Conservation (phyloP, 805 yeast genomes). For the Ogataea haglerorum region DNA sequence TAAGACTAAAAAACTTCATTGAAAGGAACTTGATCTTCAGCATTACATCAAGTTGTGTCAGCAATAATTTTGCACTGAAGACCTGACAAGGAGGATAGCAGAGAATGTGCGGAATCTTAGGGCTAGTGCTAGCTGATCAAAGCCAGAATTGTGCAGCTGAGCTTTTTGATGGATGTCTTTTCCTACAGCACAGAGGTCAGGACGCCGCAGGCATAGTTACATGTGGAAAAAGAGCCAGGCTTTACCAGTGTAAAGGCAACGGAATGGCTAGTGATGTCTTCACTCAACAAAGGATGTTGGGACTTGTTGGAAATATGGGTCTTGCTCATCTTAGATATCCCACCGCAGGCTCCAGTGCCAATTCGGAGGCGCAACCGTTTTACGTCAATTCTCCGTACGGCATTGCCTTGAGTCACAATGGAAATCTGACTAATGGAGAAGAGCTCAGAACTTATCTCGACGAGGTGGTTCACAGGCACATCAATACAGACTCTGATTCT, state of each 20-base stretch:
- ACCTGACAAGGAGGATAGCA: background rate
- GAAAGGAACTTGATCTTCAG: background rate
- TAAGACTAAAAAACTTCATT: background rate
- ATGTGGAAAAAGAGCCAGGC: constrained; percentile 88
- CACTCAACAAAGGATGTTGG: constrained; percentile 73
- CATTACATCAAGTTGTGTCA: background rate
- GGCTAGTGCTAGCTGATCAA: constrained; percentile 78
- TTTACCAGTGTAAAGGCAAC: constrained; percentile 96
- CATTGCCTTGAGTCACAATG: constrained; percentile 85
- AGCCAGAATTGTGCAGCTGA: constrained; percentile 78
- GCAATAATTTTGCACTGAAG: too few relatives aligned
- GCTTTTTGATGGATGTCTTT: constrained; percentile 86
- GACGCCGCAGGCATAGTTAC: constrained; percentile 99
- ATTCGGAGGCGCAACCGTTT: constrained; percentile 97
- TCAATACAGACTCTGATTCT: constrained; percentile 95
- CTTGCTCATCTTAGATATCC: constrained; percentile 94
- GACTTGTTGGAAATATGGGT: constrained; percentile 91
- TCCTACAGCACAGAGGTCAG: constrained; percentile 95
- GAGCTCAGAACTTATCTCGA: constrained; percentile 79
- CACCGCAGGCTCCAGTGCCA: constrained; percentile 94
- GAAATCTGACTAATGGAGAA: constrained; percentile 85
- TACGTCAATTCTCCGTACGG: constrained; percentile 98
- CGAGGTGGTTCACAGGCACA: constrained; percentile 92
- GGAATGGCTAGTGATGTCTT: constrained; percentile 99
- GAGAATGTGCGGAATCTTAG: constrained; percentile 94